phyloP scores from a whole-genome alignment of 139 green algal species.

The Microglena sp. region DNA sequence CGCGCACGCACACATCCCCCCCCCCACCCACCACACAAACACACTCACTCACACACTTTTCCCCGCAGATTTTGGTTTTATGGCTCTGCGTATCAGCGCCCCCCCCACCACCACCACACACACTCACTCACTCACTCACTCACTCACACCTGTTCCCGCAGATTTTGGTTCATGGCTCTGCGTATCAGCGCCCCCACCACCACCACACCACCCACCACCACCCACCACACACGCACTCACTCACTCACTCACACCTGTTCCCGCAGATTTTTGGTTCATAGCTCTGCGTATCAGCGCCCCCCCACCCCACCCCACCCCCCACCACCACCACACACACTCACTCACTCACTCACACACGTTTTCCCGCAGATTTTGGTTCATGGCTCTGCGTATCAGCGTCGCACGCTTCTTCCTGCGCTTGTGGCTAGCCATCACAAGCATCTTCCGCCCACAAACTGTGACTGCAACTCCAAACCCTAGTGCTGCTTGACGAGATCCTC shows the following conservation, averaged over 20 bases:
- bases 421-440: too few relatives aligned
- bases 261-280: background rate
- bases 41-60: too few relatives aligned
- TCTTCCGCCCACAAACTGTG: too few relatives aligned
- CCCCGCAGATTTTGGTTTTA: too few relatives aligned
- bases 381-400: constrained; percentile 23
- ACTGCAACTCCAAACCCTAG: too few relatives aligned
- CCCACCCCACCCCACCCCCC: background rate
- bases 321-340: too few relatives aligned
- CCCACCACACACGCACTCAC: background rate
- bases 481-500: too few relatives aligned
- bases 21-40: too few relatives aligned
- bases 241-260: background rate
- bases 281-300: background rate
- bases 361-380: constrained; percentile 24
- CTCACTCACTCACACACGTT: too few relatives aligned
- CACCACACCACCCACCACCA: background rate
- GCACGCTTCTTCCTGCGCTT: constrained; percentile 8
- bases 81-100: background rate
- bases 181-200: background rate
- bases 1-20: too few relatives aligned
- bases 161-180: background rate
- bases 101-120: background rate
- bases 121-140: background rate
- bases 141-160: too few relatives aligned